These are phyloP conservation scores for Neurospora sp. DNA, from an alignment of 495 filamentous ascomycete genomes.

Conservation along the genomic window DNA sequence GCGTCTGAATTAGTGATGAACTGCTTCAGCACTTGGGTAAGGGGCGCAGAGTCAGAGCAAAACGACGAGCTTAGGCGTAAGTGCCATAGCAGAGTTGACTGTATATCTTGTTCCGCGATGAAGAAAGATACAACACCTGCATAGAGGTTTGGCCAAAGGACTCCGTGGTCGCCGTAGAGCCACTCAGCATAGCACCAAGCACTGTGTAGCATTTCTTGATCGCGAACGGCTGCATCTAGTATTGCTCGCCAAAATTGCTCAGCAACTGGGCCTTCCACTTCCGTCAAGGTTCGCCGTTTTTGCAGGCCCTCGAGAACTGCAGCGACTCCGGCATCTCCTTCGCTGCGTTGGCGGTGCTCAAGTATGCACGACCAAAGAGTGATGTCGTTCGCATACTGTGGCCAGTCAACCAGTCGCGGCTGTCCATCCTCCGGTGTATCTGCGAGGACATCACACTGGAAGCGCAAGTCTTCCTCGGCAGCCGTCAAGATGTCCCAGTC, in stretches of 20 bases:
- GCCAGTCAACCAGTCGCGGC: constrained; percentile 44
- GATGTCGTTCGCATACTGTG: constrained; percentile 39
- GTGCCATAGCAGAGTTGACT: constrained; percentile 27
- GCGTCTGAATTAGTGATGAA: constrained; percentile 19
- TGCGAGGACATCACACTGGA: constrained; percentile 43
- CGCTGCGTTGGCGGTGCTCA: constrained; percentile 46
- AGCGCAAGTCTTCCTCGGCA: constrained; percentile 11
- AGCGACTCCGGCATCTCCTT: constrained; percentile 47
- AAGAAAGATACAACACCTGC: constrained; percentile 22
- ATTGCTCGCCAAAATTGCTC: constrained; percentile 53
- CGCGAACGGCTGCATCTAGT: constrained; percentile 30
- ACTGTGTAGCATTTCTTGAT: constrained; percentile 33
- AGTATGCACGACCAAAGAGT: constrained; percentile 57
- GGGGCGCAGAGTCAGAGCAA: constrained; percentile 17
- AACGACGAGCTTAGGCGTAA: constrained; percentile 25
- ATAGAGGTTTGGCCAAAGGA: constrained; percentile 39
- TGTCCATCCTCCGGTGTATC: constrained; percentile 10
- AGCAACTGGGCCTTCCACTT: constrained; percentile 17
- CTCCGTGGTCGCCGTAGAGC: constrained; percentile 35
- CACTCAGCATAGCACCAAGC: constrained; percentile 46
- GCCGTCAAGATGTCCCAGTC: constrained; percentile 14
- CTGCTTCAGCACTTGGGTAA: constrained; percentile 20
- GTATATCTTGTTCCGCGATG: constrained; percentile 19
- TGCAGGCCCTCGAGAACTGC: constrained; percentile 24
- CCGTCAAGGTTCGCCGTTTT: constrained; percentile 17